Evolutionary conservation across 371 early-diverging fungal species (phyloP).

Genomic region (Circinella minor): DNA sequence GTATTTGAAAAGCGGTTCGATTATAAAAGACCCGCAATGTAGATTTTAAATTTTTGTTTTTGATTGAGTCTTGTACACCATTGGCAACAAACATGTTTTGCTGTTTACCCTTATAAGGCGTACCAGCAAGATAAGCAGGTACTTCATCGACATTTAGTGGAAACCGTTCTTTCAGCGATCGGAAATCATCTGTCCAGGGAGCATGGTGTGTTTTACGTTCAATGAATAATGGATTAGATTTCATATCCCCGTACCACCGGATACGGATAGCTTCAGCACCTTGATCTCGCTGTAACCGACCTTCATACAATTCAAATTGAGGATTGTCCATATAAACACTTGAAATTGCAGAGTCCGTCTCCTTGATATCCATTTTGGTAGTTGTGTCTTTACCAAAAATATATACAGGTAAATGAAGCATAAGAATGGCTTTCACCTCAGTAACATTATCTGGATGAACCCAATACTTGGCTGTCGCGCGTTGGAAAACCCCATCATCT

Average conservation of each 20-base stretch:
- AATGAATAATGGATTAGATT: constrained; percentile 72
- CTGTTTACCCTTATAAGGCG: background rate
- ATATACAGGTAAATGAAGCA: constrained; percentile 90
- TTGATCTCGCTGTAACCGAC: constrained; percentile 83
- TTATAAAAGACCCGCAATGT: constrained; percentile 89
- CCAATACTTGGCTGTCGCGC: constrained; percentile 96
- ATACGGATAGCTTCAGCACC: constrained; percentile 85
- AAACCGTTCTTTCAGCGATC: constrained; percentile 63
- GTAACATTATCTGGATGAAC: constrained; percentile 92
- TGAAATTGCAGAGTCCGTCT: constrained; percentile 65
- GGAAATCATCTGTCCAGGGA: constrained; percentile 91
- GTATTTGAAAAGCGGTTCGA: constrained; percentile 95
- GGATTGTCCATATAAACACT: constrained; percentile 93
- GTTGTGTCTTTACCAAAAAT: constrained; percentile 36
- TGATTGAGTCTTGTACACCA: constrained; percentile 74
- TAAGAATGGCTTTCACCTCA: constrained; percentile 84
- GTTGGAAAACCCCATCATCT: constrained; percentile 78
- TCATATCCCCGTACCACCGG: constrained; percentile 80
- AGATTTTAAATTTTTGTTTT: constrained; percentile 74
- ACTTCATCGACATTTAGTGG: constrained; percentile 43
- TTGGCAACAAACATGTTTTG: constrained; percentile 51
- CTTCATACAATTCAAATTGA: constrained; percentile 85
- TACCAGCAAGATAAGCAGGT: constrained; percentile 4
- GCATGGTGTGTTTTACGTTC: constrained; percentile 89
- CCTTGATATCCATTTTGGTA: constrained; percentile 8